Evolutionary conservation across 306 rosid species (phyloP).

Genomic region (Corylus americana): DNA sequence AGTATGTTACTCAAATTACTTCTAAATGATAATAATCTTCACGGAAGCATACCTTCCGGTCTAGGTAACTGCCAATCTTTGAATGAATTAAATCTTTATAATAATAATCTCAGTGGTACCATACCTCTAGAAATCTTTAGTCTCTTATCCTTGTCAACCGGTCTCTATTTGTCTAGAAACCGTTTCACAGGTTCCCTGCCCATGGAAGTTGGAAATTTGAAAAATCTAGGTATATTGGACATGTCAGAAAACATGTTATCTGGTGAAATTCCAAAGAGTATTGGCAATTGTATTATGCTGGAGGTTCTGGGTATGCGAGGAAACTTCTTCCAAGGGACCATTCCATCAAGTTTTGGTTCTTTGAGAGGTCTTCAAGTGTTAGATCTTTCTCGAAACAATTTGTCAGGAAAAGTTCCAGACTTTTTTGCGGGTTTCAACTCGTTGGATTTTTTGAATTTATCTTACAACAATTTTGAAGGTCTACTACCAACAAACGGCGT

Average conservation of each 20-base stretch:
- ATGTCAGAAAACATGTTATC: background rate
- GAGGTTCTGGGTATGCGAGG: background rate
- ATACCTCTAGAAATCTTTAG: background rate
- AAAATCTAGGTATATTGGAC: background rate
- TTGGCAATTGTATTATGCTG: background rate
- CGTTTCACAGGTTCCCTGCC: background rate
- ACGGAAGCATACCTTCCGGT: background rate
- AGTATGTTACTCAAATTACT: background rate
- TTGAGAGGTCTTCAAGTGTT: background rate
- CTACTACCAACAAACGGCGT: too few relatives aligned
- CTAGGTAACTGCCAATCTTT: background rate
- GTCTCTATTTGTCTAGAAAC: too few relatives aligned
- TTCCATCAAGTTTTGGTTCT: background rate
- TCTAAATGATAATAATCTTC: background rate
- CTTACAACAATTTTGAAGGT: too few relatives aligned
- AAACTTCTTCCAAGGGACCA: background rate
- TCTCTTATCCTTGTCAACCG: background rate
- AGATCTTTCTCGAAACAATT: background rate
- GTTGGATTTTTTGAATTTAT: too few relatives aligned
- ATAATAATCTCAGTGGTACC: background rate
- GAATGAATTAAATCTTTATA: background rate
- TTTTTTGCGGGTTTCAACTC: background rate
- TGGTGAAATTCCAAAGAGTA: background rate
- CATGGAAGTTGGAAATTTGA: background rate
- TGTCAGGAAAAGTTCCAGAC: background rate